phyloP scores from a whole-genome alignment of 208 protist species.

The Crithidia expoeki region DNA sequence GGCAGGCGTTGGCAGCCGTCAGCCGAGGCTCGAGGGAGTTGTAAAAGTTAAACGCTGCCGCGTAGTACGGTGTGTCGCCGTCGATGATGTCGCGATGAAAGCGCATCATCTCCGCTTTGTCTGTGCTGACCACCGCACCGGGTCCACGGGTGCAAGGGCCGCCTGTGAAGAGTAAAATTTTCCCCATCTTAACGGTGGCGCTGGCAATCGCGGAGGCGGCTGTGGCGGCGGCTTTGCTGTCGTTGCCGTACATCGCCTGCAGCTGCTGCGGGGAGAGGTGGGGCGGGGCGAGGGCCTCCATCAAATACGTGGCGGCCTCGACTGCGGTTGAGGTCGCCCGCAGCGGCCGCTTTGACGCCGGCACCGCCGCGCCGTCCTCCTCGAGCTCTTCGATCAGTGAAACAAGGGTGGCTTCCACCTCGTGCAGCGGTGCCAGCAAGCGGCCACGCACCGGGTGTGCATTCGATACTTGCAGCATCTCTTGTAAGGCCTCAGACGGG shows the following conservation, averaged over 20 bases:
- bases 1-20: conserved; percentile 84
- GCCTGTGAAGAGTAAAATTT: conserved; percentile 95
- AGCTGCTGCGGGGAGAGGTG: conserved; percentile 13
- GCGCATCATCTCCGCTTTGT: conserved; percentile 96
- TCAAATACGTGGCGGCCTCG: conserved; percentile 54
- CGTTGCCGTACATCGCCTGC: conserved; percentile 16
- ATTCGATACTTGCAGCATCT: conserved; percentile 66
- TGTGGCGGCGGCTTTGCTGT: conserved; percentile 7
- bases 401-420: conserved; percentile 78
- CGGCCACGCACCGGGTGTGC: conserved; percentile 74
- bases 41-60: conserved; percentile 90
- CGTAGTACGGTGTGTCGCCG: conserved; percentile 76
- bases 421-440: conserved; percentile 95
- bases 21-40: conserved; percentile 86
- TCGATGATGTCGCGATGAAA: conserved; percentile 97
- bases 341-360: conserved; percentile 60
- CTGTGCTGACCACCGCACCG: conserved; percentile 87
- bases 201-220: conserved; percentile 3
- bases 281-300: conserved; percentile 57
- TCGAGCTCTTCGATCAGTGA: conserved; percentile 64
- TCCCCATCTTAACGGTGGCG: conserved; percentile 33
- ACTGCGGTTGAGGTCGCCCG: conserved; percentile 79
- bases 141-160: conserved; percentile 95
- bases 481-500: conserved; percentile 37
- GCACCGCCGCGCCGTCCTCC: conserved; percentile 51